Base-by-base conservation (phyloP, 768 basidiomycete genomes). In the Leccinum rimulosum region DNA sequence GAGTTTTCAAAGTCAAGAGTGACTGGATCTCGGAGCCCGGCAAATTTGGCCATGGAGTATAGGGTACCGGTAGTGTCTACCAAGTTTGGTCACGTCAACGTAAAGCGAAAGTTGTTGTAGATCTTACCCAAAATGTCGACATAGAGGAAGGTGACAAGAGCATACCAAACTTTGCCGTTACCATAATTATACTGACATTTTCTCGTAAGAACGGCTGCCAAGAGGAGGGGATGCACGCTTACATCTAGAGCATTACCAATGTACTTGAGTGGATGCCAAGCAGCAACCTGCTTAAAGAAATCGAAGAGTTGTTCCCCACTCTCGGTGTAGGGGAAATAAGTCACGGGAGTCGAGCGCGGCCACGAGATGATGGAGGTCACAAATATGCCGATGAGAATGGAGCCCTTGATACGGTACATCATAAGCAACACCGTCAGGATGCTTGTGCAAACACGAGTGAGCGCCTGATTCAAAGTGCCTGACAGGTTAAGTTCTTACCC, bases 21-120 rank as follows among this genome's bases (percentile, higher is more conserved):
- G 14, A 90, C 83, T 1, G 87, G 87, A 68, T 93, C 87, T 50
- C 90, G 89, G 2, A 95, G 80, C n/a, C 89, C 90, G 6, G 92
- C 91, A 62, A 93, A 93, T 70, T 89, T 92, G 55, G 91, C 89
- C 92, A 95, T 93, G 40, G 92, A 88, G 70, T 93, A 93, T 4
- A 95, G 77, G 9, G 92, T 93, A 68, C 92, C 88, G 56, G 77
- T 80, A 30, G 76, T 79, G 58, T 79, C 75, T 72, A 57, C 50
- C 55, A 14, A 1, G 22, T 45, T 9, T 45, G 3, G 43, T 58
- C 48, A 40, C 50, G 36, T 17, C 30, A 27, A 52, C 43, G 28
- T n/a, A n/a, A 38, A 38, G 33, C 17, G 2, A 48, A 57, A 30
- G n/a, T 15, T 12, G 36, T n/a, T 33, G 52, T 9, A 10, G 4